Percentiles rank a stretch among this genome's conserved stretches.
These are phyloP conservation scores for Psilocybe azurescens DNA, from an alignment of 768 basidiomycete genomes.

Conservation along the genomic window DNA sequence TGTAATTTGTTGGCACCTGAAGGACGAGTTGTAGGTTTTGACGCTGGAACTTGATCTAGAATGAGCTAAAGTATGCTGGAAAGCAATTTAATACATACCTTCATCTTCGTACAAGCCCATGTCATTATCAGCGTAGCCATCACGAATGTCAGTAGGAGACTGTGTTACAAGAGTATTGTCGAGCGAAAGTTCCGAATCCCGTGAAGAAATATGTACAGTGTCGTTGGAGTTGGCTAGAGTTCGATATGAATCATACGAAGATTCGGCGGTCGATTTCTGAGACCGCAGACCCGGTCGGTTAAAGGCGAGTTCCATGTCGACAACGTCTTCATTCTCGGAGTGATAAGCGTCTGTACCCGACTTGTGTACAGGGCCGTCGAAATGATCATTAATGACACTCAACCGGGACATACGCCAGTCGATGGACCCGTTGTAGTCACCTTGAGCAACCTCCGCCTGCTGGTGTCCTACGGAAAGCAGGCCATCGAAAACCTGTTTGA, in stretches of 20 bases:
- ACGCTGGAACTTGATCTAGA: slow-evolving; percentile 18
- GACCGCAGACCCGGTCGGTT: slow-evolving; percentile 41
- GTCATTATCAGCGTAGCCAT: slow-evolving; percentile 28
- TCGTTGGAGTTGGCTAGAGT: slow-evolving; percentile 31
- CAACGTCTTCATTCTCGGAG: slow-evolving; percentile 55
- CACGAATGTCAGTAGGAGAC: slow-evolving; percentile 21
- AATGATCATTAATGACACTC: slow-evolving; percentile 60
- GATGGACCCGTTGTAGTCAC: slow-evolving; percentile 76
- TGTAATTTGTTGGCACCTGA: slow-evolving; percentile 60
- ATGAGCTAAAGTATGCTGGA: neutral
- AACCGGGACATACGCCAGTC: slow-evolving; percentile 79
- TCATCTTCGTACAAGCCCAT: slow-evolving; percentile 40
- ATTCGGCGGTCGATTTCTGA: slow-evolving; percentile 29
- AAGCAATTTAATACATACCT: slow-evolving; percentile 32
- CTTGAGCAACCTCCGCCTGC: slow-evolving; percentile 71
- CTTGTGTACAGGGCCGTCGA: slow-evolving; percentile 43
- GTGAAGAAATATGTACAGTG: slow-evolving; percentile 14
- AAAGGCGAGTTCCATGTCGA: slow-evolving; percentile 63
- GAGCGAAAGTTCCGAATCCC: slow-evolving; percentile 28
- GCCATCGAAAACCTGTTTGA: slow-evolving; percentile 65
- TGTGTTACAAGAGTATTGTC: slow-evolving; percentile 32
- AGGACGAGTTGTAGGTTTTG: slow-evolving; percentile 38
- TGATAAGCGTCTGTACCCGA: slow-evolving; percentile 34
- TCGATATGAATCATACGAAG: slow-evolving; percentile 32
- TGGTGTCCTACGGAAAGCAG: slow-evolving; percentile 70